phyloP scores from a whole-genome alignment of 2,329 filamentous ascomycete genomes.

The Cephalotrichum gorgonifer region DNA sequence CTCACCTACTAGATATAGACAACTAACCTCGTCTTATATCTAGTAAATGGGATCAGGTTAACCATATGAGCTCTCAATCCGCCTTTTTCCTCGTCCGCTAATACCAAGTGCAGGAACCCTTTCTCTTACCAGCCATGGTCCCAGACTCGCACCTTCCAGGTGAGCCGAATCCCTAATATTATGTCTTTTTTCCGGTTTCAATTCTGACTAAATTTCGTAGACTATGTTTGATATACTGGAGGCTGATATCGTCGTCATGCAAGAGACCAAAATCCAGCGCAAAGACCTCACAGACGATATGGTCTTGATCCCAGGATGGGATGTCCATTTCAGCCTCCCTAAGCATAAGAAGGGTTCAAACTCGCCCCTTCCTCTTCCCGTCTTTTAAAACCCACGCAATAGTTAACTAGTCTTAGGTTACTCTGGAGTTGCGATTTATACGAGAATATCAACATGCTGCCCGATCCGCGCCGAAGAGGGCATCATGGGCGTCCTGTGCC shows the following conservation, averaged over 20 bases:
- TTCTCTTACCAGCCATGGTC: conserved; percentile 81
- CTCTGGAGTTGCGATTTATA: conserved; percentile 92
- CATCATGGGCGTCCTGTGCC: conserved; percentile 64
- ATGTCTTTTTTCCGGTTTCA: not conserved
- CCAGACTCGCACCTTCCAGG: conserved; percentile 47
- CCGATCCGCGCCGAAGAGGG: conserved; percentile 91
- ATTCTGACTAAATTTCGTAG: conserved; percentile 24
- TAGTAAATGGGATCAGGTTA: conserved; percentile 76
- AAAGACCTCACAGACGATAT: conserved; percentile 92
- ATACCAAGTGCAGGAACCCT: conserved; percentile 49
- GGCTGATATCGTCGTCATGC: conserved; percentile 87
- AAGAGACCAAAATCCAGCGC: conserved; percentile 91
- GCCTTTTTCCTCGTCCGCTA: conserved; percentile 2
- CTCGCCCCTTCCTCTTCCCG: too few species aligned
- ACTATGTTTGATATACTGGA: conserved; percentile 92
- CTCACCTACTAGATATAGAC: not conserved
- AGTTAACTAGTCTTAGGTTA: conserved; percentile 51
- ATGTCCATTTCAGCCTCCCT: conserved; percentile 89
- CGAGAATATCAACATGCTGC: conserved; percentile 71
- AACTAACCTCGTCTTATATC: conserved; percentile 7
- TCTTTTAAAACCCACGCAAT: not conserved
- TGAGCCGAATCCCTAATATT: not conserved
- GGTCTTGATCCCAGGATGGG: conserved; percentile 91
- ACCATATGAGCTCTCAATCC: conserved; percentile 3
- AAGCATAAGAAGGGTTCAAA: conserved; percentile 87